Evolutionary conservation across 148 eudicot genomes (phyloP).

Genomic region (Gaultheria prostrata): DNA sequence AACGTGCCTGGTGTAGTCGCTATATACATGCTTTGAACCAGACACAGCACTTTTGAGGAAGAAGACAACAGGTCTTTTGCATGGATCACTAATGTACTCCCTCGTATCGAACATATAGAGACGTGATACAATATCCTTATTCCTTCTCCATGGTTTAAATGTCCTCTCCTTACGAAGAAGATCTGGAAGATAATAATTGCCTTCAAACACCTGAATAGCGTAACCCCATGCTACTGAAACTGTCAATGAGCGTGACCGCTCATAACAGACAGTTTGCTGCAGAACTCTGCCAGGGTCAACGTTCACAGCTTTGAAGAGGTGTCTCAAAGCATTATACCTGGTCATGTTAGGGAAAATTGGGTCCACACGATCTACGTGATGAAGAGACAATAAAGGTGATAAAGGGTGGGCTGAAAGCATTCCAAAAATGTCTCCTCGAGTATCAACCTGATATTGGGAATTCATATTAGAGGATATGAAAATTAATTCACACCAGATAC

Average conservation of each 20-base stretch:
- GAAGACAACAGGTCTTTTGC: slow-evolving; percentile 63
- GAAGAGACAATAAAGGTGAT: slow-evolving; percentile 46
- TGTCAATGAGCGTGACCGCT: slow-evolving; percentile 31
- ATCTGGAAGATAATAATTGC: slow-evolving; percentile 60
- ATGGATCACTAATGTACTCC: slow-evolving; percentile 44
- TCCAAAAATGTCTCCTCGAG: slow-evolving; percentile 70
- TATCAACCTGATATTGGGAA: slow-evolving; percentile 54
- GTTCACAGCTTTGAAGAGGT: slow-evolving; percentile 41
- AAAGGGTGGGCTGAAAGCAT: slow-evolving; percentile 70
- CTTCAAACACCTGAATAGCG: slow-evolving; percentile 68
- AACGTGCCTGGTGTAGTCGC: slow-evolving; percentile 42
- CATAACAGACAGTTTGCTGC: slow-evolving; percentile 51
- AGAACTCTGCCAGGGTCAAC: slow-evolving; percentile 41
- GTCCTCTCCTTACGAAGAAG: slow-evolving; percentile 49
- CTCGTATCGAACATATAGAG: slow-evolving; percentile 53
- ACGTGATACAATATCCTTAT: slow-evolving; percentile 26
- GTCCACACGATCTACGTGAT: slow-evolving; percentile 40
- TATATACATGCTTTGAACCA: slow-evolving; percentile 33
- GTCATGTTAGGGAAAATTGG: slow-evolving; percentile 47
- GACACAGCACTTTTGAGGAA: slow-evolving; percentile 49
- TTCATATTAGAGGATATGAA: neutral
- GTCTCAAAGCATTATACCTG: slow-evolving; percentile 31
- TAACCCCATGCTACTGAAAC: slow-evolving; percentile 65
- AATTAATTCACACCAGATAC: neutral
- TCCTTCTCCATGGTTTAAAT: slow-evolving; percentile 74